Percentiles rank a stretch among this genome's conserved stretches.
phyloP scores from a whole-genome alignment of 2,329 filamentous ascomycete species.

The Coniochaeta sp. region DNA sequence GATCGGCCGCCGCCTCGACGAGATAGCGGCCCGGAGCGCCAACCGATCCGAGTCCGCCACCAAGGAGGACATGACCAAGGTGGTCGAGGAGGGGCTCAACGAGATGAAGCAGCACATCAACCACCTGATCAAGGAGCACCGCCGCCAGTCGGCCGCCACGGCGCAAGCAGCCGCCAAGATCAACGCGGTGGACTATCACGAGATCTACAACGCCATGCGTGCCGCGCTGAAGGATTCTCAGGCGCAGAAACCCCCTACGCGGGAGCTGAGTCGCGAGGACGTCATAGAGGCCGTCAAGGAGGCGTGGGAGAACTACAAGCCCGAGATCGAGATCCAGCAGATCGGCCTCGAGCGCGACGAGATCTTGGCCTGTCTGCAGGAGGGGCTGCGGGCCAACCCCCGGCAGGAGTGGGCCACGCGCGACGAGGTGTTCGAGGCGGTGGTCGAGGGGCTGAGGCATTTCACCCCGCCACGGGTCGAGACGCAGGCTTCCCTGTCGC shows the following conservation, averaged over 20 bases:
- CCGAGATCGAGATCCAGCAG: constrained; percentile 84
- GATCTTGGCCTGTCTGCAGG: constrained; percentile 75
- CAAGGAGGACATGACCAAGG: constrained; percentile 64
- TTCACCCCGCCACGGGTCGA: constrained; percentile 69
- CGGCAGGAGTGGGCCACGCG: constrained; percentile 56
- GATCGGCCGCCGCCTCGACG: constrained; percentile 77
- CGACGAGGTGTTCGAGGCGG: constrained; percentile 77
- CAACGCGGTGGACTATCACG: constrained; percentile 63
- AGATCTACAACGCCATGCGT: constrained; percentile 79
- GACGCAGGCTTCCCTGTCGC: constrained; percentile 60
- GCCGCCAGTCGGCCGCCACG: constrained; percentile 50
- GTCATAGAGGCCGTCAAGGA: constrained; percentile 82
- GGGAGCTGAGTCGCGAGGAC: constrained; percentile 65
- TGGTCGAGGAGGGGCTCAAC: constrained; percentile 72
- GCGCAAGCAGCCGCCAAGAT: constrained; percentile 55
- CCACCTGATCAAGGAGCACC: constrained; percentile 67
- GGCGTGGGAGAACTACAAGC: constrained; percentile 91
- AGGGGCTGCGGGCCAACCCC: constrained; percentile 62
- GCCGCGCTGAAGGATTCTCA: constrained; percentile 61
- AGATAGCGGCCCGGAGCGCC: constrained; percentile 41
- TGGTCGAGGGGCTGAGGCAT: constrained; percentile 78
- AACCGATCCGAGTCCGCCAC: constrained; percentile 43
- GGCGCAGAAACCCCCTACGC: constrained; percentile 35
- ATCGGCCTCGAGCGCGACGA: constrained; percentile 87
- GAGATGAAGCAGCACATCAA: constrained; percentile 83